These are phyloP conservation scores for Isoetes engelmannii DNA, from an alignment of 83 land plant genomes.

Conservation along the genomic window DNA sequence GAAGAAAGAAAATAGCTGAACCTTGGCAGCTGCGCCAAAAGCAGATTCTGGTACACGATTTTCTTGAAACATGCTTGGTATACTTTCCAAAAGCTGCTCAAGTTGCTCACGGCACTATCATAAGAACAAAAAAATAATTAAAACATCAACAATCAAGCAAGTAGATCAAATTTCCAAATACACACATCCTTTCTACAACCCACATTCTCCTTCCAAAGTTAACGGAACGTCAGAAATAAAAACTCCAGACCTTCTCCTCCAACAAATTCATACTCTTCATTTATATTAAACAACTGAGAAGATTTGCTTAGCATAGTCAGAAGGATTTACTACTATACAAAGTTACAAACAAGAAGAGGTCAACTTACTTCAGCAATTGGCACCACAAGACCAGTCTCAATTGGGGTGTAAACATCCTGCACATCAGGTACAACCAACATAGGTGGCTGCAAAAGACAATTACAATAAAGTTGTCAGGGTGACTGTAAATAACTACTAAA, in stretches of 20 bases:
- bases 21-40: conserved; percentile 93
- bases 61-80: conserved; percentile 81
- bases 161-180: too few relatives aligned
- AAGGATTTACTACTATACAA: not conserved
- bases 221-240: too few relatives aligned
- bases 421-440: conserved; percentile 98
- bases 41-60: conserved; percentile 75
- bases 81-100: conserved; percentile 77
- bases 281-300: not conserved
- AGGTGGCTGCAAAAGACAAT: conserved; percentile 58
- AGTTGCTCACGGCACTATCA: conserved; percentile 71
- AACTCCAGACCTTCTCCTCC: too few relatives aligned
- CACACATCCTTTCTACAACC: too few relatives aligned
- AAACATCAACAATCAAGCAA: too few relatives aligned
- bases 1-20: conserved; percentile 8
- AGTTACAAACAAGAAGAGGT: not conserved
- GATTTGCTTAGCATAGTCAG: not conserved
- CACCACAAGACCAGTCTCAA: conserved; percentile 71
- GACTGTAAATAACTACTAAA: too few relatives aligned
- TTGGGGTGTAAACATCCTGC: conserved; percentile 93
- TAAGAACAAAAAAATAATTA: too few relatives aligned
- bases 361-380: conserved; percentile 67
- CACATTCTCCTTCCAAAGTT: too few relatives aligned
- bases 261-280: too few relatives aligned
- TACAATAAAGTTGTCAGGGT: too few relatives aligned